These are phyloP conservation scores for Calonectria pseudoturangicola DNA, from an alignment of 2,329 filamentous ascomycete genomes.

Conservation along the genomic window DNA sequence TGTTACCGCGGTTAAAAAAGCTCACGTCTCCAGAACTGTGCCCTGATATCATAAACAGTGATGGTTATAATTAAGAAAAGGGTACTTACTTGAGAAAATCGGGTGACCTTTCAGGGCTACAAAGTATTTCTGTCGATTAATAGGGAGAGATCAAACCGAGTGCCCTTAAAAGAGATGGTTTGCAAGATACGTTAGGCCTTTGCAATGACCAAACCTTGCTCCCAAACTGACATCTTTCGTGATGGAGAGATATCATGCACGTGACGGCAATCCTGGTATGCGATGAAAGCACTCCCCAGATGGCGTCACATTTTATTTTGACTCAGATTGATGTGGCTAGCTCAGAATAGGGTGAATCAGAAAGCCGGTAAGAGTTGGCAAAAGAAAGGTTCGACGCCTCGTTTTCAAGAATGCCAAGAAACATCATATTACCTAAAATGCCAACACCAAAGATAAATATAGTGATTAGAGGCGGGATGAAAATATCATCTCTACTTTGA, in stretches of 20 bases:
- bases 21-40: too few species aligned
- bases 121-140: not conserved
- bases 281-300: slow-evolving; percentile 12
- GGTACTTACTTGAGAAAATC: not conserved
- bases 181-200: not conserved
- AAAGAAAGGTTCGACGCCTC: slow-evolving; percentile 17
- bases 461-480: not conserved
- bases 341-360: slow-evolving; percentile 13
- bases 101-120: too few species aligned
- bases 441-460: not conserved
- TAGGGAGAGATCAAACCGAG: not conserved
- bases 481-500: not conserved
- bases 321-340: slow-evolving; percentile 7
- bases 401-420: slow-evolving; percentile 9
- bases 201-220: not conserved
- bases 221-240: not conserved
- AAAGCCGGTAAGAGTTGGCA: slow-evolving; percentile 3
- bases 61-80: too few species aligned
- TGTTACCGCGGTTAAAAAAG: not conserved
- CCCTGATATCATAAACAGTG: not conserved
- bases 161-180: not conserved
- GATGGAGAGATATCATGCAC: slow-evolving; percentile 9
- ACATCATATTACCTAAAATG: not conserved
- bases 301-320: slow-evolving; percentile 34
- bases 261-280: slow-evolving; percentile 6